A percentile compares a stretch with the other conserved stretches of the same genome.
Evolutionary conservation across 805 yeast genomes (phyloP).

Genomic region (Yamadazyma paraphyllophila): DNA sequence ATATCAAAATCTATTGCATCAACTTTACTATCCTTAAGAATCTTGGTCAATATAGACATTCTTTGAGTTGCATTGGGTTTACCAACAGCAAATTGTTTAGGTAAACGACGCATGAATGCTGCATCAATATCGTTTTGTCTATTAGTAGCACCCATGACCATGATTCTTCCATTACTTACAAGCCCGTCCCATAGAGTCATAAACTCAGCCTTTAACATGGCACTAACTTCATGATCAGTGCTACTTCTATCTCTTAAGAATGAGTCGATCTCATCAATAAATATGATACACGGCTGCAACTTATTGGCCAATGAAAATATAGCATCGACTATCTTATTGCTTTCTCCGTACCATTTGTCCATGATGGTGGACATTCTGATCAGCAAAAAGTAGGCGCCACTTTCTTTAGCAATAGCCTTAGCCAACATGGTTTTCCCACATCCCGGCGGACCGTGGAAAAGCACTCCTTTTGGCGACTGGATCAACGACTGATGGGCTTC

Average conservation of each 20-base stretch:
- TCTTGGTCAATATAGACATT: conserved; percentile 61
- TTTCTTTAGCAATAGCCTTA: conserved; percentile 88
- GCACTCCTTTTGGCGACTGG: conserved; percentile 92
- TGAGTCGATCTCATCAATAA: conserved; percentile 95
- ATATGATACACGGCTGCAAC: conserved; percentile 90
- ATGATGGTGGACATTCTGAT: conserved; percentile 89
- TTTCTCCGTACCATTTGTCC: conserved; percentile 98
- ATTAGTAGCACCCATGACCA: conserved; percentile 94
- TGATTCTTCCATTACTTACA: conserved; percentile 68
- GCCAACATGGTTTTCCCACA: conserved; percentile 98
- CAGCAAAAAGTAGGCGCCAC: conserved; percentile 87
- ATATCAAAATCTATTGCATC: conserved; percentile 58
- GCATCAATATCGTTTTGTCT: conserved; percentile 87
- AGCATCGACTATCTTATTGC: conserved; percentile 91
- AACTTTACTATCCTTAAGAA: conserved; percentile 62
- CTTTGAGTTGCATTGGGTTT: conserved; percentile 73
- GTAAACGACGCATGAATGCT: conserved; percentile 91
- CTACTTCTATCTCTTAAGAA: conserved; percentile 82
- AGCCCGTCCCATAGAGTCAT: conserved; percentile 98
- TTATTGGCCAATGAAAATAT: conserved; percentile 86
- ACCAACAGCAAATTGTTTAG: conserved; percentile 78
- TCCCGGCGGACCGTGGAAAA: conserved; percentile 94
- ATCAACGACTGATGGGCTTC: conserved; percentile 63
- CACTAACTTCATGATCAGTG: conserved; percentile 91
- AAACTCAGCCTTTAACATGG: conserved; percentile 91